Conservation (phyloP, 495 filamentous ascomycete species). For the Penicillium cinerascens region DNA sequence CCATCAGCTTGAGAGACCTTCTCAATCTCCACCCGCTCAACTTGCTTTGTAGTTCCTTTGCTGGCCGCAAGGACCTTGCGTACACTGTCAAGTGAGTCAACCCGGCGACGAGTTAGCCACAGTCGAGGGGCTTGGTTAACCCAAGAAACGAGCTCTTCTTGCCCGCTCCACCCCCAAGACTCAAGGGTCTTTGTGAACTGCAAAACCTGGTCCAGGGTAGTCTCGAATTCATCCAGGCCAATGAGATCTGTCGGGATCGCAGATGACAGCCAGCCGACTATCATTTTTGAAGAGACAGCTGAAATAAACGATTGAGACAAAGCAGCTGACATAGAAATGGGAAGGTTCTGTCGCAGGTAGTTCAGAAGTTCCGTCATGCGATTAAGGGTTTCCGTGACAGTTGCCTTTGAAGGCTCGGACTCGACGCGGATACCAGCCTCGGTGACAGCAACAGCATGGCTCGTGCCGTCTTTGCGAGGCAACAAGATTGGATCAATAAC, state of each 20-base stretch:
- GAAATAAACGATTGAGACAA: slow-evolving; percentile 68
- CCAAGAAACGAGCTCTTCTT: slow-evolving; percentile 74
- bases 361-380: slow-evolving; percentile 58
- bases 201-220: slow-evolving; percentile 54
- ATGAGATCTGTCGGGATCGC: slow-evolving; percentile 69
- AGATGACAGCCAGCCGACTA: slow-evolving; percentile 68
- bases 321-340: slow-evolving; percentile 54
- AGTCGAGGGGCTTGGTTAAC: slow-evolving; percentile 69
- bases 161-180: slow-evolving; percentile 61
- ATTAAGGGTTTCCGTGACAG: slow-evolving; percentile 31
- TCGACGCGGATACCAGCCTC: slow-evolving; percentile 32
- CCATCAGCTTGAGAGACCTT: slow-evolving; percentile 67
- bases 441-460: slow-evolving; percentile 26
- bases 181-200: slow-evolving; percentile 62
- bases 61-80: slow-evolving; percentile 64
- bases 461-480: slow-evolving; percentile 22
- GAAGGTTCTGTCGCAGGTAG: slow-evolving; percentile 64
- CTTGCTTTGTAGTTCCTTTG: slow-evolving; percentile 57
- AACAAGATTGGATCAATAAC: slow-evolving; percentile 37
- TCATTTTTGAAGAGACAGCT: slow-evolving; percentile 59
- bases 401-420: slow-evolving; percentile 21
- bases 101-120: slow-evolving; percentile 83
- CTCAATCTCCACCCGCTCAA: slow-evolving; percentile 83
- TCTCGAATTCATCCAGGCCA: slow-evolving; percentile 66
- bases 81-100: slow-evolving; percentile 68